Base-by-base conservation (phyloP, 345 rosid species). In the Psidium guajava region DNA sequence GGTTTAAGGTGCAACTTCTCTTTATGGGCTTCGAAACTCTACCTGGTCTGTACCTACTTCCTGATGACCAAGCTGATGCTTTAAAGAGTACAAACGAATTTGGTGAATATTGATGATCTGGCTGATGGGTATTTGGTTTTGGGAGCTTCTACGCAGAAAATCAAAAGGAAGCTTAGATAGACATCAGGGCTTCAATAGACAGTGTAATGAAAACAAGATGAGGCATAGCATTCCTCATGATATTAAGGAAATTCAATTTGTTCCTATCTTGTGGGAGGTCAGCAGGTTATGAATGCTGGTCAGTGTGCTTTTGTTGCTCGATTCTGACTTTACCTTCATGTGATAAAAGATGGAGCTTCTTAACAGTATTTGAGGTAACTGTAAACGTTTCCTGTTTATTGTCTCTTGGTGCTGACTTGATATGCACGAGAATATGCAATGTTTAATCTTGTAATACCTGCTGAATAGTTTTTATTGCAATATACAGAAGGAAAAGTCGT, bases 271-370 rank as follows among this genome's bases (percentile, higher is more conserved):
- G 61, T 92, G 94, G 92, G 90, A 94, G 93, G 91, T 90, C 93
- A 91, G 93, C 99, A 91, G 98, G 92, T 93, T 93, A 91, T 94
- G 91, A 89, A 89, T 93, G 94, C 91, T 84, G 89, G 90, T 92
- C 89, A 93, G 90, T 95, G 88, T 94, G 90, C 93, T 92, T 93
- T 93, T 88, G 90, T 94, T 94, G 95, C 92, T 93, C 95, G 90
- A 89, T 94, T 93, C 87, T 93, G 93, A 93, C 93, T 84, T 93
- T 96, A 91, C 91, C 98, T 94, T 94, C 99, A 40, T 97, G 90
- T 96, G 96, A 91, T 94, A 92, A 95, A 93, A 89, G 98, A 90
- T 93, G 99, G 99, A 92, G 99, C 94, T 91, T 90, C 97, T 92
- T 93, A 90, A 91, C 96, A 93, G 88, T 94, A 92, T 91, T 83